Base-by-base conservation (phyloP, 768 basidiomycete genomes). In the Mycena filopes region DNA sequence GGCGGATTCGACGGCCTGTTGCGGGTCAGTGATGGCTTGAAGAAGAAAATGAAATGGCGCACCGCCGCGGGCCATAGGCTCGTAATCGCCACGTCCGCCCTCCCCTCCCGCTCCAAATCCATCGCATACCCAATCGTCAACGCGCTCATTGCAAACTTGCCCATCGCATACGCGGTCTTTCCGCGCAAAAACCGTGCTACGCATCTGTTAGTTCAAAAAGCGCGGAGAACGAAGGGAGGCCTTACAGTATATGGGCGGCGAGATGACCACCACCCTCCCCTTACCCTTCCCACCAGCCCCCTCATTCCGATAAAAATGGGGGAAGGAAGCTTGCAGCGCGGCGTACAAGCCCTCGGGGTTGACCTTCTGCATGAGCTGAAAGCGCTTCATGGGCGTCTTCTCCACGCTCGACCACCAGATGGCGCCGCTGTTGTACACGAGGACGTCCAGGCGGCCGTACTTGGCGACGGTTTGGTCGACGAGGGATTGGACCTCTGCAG, bases 141-240 rank as follows among this genome's bases (percentile, higher is more conserved):
- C 26, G 68, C 69, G 21, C 69, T 70, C 69, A 70, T 70, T 6
- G 57, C 69, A 1, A 70, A 58, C 38, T 70, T 70, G 12, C 69
- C 69, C 69, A 70, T 68, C 26, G 69, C 69, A 49, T 70, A 70
- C 33, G 62, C 66, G 4, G 69, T 70, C 69, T 70, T 70, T 40
- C 69, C 69, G n/a, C 66, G 41, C 55, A 70, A 70, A 57, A 70
- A 70, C 20, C 69, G n/a, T n/a, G n/a, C n/a, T n/a, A n/a, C n/a
- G n/a, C n/a, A n/a, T n/a, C n/a, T n/a, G n/a, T n/a, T n/a, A n/a
- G n/a, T n/a, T n/a, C n/a, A n/a, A n/a, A n/a, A n/a, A n/a, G n/a
- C n/a, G n/a, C n/a, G n/a, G n/a, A n/a, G n/a, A n/a, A n/a, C n/a
- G n/a, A n/a, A n/a, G n/a, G n/a, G n/a, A n/a, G n/a, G n/a, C n/a